phyloP scores from a whole-genome alignment of 2,329 filamentous ascomycete genomes.

The Pseudofabraea citricarpa region DNA sequence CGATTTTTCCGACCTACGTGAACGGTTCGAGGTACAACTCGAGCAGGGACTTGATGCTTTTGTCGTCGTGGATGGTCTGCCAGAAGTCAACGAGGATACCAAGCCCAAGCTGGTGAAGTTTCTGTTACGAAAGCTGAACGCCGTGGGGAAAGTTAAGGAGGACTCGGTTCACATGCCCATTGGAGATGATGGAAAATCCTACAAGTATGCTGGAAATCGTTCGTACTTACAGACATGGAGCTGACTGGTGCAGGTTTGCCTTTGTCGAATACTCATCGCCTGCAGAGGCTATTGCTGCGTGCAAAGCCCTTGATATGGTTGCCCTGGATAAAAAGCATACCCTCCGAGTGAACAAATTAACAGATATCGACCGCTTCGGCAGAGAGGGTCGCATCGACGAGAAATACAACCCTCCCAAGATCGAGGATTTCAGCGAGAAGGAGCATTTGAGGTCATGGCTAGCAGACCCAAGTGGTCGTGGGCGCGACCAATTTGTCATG shows the following conservation, averaged over 20 bases:
- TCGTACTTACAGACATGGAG: conserved; percentile 2
- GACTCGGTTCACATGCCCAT: conserved; percentile 93
- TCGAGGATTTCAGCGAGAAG: conserved; percentile 83
- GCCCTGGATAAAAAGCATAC: conserved; percentile 97
- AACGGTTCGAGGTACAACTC: conserved; percentile 92
- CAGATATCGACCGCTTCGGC: conserved; percentile 94
- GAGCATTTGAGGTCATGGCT: conserved; percentile 95
- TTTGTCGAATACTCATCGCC: conserved; percentile 95
- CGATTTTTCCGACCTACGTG: conserved; percentile 89
- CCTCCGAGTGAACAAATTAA: conserved; percentile 94
- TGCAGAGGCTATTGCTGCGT: conserved; percentile 83
- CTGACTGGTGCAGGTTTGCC: conserved; percentile 62
- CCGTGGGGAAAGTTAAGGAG: conserved; percentile 78
- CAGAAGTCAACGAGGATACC: conserved; percentile 82
- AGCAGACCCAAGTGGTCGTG: conserved; percentile 71
- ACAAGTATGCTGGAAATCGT: conserved; percentile 58
- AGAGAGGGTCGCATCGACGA: conserved; percentile 91
- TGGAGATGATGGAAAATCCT: conserved; percentile 77
- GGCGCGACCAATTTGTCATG: conserved; percentile 93
- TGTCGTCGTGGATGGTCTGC: conserved; percentile 91
- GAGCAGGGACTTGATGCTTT: conserved; percentile 97
- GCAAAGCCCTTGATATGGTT: conserved; percentile 79
- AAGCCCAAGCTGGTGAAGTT: conserved; percentile 96
- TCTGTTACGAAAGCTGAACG: conserved; percentile 85
- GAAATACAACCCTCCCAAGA: conserved; percentile 75